Evolutionary conservation across 768 basidiomycete species (phyloP), one percentile per base, ranked within the genome.

Genomic region (Hygrophorus russula): DNA sequence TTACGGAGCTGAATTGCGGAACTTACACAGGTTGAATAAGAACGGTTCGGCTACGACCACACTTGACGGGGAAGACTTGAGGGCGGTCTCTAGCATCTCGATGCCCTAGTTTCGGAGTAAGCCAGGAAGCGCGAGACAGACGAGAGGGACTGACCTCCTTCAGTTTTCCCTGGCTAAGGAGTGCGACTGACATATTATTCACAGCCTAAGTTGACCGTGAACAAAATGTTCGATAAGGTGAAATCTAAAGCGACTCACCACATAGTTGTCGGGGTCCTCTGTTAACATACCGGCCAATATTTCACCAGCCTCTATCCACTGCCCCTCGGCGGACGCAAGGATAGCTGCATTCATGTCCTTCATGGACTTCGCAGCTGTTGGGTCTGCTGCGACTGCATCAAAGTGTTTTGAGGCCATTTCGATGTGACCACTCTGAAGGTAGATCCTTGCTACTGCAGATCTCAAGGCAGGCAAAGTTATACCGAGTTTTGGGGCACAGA

Each of bases 31-130:
- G 49, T 91, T 91, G 61, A 90, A 90, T 35, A 90, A 56, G 61
- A 85, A 85, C 4, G 87, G 87, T 53, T 90, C 87, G 5, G 83
- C 82, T 18, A 80, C 72, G 10, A 82, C 80, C 7, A 83, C 74
- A 38, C 74, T 74, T 1, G 82, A 71, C 1, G 88, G 88, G 1
- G 83, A 82, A 2, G 70, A 56, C 42, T 62, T 65, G 28, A 90
- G 56, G 1, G 78, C 78, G 3, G 46, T 57, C 57, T 90, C 86
- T 30, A 91, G 60, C 0, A 77, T 71, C 36, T 76, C 70, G 38
- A 87, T 87, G 2, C 76, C 82, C 82, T 88, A 43, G 1, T 42
- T 31, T 11, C 28, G 17, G 7, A 44, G 18, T 38, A 27, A 42
- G 42, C 12, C n/a, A n/a, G 20, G 20, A 42, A 14, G 35, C 17